Base-by-base conservation (phyloP, 768 basidiomycete species). In the Boletus vinaceobasis region DNA sequence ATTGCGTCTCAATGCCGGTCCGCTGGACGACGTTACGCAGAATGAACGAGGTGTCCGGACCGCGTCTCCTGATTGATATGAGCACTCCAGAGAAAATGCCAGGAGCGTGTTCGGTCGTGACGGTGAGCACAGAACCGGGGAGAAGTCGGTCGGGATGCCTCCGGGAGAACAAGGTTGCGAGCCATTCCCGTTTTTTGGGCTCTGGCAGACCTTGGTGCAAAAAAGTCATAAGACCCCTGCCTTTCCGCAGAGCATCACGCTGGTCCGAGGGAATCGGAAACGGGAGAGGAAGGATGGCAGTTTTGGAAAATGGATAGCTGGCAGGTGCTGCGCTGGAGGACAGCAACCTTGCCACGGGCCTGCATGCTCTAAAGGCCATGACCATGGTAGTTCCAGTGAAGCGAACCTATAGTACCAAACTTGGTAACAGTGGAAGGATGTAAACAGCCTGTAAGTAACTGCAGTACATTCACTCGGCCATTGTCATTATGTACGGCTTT, bases 1-100 rank as follows among this genome's bases (percentile, higher is more conserved):
- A 90, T 65, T 87, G 88, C 87, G 92, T 87, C 77, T 98, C 96
- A 37, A 97, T 88, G 13, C 94, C 95, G 13, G 88, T 92, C 59
- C 93, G 81, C 63, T 92, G 88, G 49, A 98, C 81, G 60, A 97
- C 83, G 73, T 98, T 98, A 59, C 96, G 82, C 48, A 98, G 74
- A 50, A 86, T 77, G 66, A 98, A 90, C n/a, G 86, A 88, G 27
- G 92, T 93, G 73, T 93, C 91, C 29, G 84, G 79, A 1, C 94
- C 95, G 37, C 88, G 82, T 63, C 91, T 81, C 48, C 91, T 83
- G 60, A 95, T 81, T 31, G 85, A 82, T 63, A 97, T 79, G 53
- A 98, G 77, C 43, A 98, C 88, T 35, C 96, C 96, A 7, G 93
- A 90, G 73, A 98, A 98, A 13, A 79, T 74, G 15, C 84, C 88